Evolutionary conservation across 148 eudicot species (phyloP), one percentile per base, ranked within the genome.

Genomic region (Arbutus unedo): DNA sequence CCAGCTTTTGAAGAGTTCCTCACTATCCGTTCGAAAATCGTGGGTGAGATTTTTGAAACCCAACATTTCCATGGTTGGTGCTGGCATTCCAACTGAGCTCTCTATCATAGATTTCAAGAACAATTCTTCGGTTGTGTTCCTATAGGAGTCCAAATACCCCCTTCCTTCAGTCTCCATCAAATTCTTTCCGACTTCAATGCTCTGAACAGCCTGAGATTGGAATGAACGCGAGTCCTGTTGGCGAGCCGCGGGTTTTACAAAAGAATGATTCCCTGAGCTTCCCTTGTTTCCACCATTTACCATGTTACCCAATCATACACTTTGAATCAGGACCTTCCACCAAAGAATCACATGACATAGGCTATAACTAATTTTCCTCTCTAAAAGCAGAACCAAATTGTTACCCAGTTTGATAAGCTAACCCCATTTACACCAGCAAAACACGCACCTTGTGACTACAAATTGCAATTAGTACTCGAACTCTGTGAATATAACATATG

Each of bases 1-100:
- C 92, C 92, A 90, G 84, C 86, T 88, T 62, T 88, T 90, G 83
- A 90, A 90, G 77, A 90, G 89, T 62, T 90, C 92, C 74, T 90
- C 92, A 50, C 90, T 90, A 83, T 90, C 92, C 0, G 84, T 21
- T 21, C 92, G 86, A 43, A 84, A 82, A 70, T 68, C 79, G 0
- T 90, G 89, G 53, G 85, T 51, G 45, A 88, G 73, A 85, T 90
- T 87, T 57, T 87, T 90, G 19, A 90, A 88, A 57, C 92, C 90
- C 84, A 90, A 75, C 90, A 85, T 88, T 79, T 90, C 92, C 92
- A 88, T 88, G 49, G 84, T 85, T 66, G 89, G 89, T 23, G 74
- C 83, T 43, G 87, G 88, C 82, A 86, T 83, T 23, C 90, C 90
- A 54, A 84, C 31, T 8, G 90, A 73, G 71, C 83, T 79, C 87